These are phyloP conservation scores for Rubia yunnanensis DNA, from an alignment of 257 asterid species.

Conservation along the genomic window DNA sequence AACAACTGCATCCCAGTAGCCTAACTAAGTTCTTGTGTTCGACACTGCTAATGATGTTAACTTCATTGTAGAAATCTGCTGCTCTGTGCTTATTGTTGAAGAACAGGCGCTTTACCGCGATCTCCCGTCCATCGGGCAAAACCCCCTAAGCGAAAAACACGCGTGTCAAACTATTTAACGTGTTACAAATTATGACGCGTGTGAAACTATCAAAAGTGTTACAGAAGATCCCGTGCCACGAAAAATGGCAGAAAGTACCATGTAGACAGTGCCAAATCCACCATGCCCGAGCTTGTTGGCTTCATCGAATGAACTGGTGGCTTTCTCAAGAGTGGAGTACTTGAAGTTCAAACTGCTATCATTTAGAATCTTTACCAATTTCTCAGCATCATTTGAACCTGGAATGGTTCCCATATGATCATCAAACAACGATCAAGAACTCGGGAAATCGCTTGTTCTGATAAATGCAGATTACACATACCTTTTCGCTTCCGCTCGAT, in stretches of 20 bases:
- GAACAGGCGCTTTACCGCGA: conserved; percentile 90
- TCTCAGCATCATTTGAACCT: conserved; percentile 51
- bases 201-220: no score
- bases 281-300: conserved; percentile 93
- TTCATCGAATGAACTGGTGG: conserved; percentile 64
- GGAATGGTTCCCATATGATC: neutral
- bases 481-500: conserved; percentile 77
- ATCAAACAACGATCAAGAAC: neutral
- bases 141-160: conserved; percentile 41
- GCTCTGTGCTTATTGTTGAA: conserved; percentile 84
- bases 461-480: neutral
- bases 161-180: no score
- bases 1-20: conserved; percentile 82
- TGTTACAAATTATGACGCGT: no score
- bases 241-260: conserved; percentile 28
- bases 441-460: neutral
- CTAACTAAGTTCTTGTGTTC: conserved; percentile 87
- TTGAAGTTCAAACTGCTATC: conserved; percentile 91
- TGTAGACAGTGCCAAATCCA: conserved; percentile 91
- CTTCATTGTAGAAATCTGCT: conserved; percentile 87
- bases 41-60: conserved; percentile 79
- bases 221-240: neutral
- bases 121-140: conserved; percentile 82
- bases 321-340: conserved; percentile 82
- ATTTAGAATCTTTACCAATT: conserved; percentile 59